phyloP scores from a whole-genome alignment of 2,329 filamentous ascomycete genomes.

The Rhynchosporium secalis region DNA sequence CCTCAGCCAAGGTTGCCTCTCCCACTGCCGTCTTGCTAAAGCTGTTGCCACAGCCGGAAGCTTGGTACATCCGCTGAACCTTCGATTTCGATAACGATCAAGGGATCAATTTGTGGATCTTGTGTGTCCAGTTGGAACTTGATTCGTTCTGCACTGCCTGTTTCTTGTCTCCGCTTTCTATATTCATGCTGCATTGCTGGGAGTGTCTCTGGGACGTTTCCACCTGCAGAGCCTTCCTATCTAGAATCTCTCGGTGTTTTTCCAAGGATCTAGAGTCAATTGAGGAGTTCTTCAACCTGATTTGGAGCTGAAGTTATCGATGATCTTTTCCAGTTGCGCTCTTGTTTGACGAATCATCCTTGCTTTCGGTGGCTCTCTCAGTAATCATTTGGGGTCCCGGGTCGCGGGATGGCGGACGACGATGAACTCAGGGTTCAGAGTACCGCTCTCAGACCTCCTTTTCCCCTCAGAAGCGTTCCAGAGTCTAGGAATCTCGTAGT shows the following conservation, averaged over 20 bases:
- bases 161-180: background rate
- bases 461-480: background rate
- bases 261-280: background rate
- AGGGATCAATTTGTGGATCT: background rate
- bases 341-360: background rate
- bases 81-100: background rate
- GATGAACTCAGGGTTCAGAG: background rate
- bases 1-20: background rate
- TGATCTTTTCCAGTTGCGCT: constrained; percentile 1
- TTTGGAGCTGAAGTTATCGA: background rate
- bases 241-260: background rate
- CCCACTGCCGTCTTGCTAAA: background rate
- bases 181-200: background rate
- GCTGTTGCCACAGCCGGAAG: background rate
- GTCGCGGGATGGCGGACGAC: background rate
- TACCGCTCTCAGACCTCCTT: background rate
- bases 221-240: background rate
- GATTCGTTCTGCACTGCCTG: background rate
- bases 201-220: background rate
- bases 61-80: constrained; percentile 5
- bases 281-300: background rate
- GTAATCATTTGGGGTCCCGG: background rate
- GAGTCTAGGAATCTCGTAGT: background rate
- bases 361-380: background rate
- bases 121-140: background rate